Conservation (phyloP, 2,329 filamentous ascomycete species). For the Lachnellula arida region DNA sequence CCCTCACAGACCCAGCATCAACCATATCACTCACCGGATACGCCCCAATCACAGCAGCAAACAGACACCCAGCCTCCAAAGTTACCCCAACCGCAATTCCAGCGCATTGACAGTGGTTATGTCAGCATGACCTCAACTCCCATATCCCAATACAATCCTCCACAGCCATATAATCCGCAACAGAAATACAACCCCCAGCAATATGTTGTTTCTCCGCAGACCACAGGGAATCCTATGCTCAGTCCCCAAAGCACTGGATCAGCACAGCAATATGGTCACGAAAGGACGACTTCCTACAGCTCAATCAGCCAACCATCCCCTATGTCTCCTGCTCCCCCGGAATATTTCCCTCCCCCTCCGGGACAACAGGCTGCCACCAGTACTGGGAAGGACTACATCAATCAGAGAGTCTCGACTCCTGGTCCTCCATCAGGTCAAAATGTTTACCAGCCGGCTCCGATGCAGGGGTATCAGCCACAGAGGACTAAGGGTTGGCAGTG, state of each 20-base stretch:
- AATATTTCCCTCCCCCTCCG: conserved; percentile 17
- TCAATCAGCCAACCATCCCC: conserved; percentile 2
- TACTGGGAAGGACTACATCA: conserved; percentile 9
- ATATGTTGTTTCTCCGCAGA: conserved; percentile 8
- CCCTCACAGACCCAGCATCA: conserved; percentile 1
- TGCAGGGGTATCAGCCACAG: not conserved
- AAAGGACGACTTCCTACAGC: conserved; percentile 1
- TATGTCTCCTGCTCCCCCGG: conserved; percentile 2
- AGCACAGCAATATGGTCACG: not conserved
- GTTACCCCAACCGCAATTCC: conserved; percentile 32
- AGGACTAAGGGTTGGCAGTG: conserved; percentile 11
- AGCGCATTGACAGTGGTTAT: conserved; percentile 38
- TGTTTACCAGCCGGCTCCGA: too few species aligned
- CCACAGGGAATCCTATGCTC: conserved; percentile 1
- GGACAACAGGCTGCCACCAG: not conserved
- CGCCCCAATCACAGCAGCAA: conserved; percentile 40
- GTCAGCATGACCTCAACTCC: conserved; percentile 33
- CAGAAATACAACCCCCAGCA: not conserved
- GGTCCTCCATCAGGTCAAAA: not conserved
- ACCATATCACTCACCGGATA: conserved; percentile 29
- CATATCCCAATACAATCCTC: not conserved
- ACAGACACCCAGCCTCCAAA: conserved; percentile 39
- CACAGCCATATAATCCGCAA: not conserved
- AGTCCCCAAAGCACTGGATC: conserved; percentile 2
- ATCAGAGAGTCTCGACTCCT: not conserved